Conservation (phyloP, 2,329 filamentous ascomycete species). For the Calonectria pseudoturangicola region DNA sequence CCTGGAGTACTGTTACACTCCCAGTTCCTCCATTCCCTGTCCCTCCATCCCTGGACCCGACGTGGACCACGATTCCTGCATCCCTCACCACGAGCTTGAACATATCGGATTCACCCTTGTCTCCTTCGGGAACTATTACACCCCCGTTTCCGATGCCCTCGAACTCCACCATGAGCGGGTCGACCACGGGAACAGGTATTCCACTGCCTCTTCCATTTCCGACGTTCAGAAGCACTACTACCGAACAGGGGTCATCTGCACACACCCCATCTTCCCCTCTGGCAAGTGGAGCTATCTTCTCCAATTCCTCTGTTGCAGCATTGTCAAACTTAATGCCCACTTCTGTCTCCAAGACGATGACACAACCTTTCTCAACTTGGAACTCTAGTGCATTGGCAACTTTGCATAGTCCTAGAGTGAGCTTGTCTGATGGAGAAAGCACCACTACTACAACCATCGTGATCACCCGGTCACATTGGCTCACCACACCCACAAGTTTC, state of each 20-base stretch:
- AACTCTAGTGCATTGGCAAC: slow-evolving; percentile 43
- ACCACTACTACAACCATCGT: slow-evolving; percentile 37
- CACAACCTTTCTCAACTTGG: slow-evolving; percentile 38
- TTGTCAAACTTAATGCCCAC: slow-evolving; percentile 27
- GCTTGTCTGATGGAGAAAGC: slow-evolving; percentile 37
- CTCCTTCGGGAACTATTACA: slow-evolving; percentile 29
- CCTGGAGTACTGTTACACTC: slow-evolving; percentile 10
- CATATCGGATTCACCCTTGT: slow-evolving; percentile 32
- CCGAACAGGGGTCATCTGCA: slow-evolving; percentile 1
- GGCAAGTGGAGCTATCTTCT: slow-evolving; percentile 27
- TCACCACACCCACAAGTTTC: slow-evolving; percentile 34
- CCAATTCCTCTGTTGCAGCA: slow-evolving; percentile 37
- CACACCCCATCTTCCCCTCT: not conserved
- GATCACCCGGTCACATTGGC: slow-evolving; percentile 36
- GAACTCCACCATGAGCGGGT: slow-evolving; percentile 42
- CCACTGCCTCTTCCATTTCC: slow-evolving; percentile 2
- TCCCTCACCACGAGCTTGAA: slow-evolving; percentile 23
- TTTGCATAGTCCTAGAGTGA: slow-evolving; percentile 12
- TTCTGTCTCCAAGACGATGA: slow-evolving; percentile 33
- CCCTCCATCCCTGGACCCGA: slow-evolving; percentile 4
- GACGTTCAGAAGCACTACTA: slow-evolving; percentile 3
- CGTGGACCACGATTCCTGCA: slow-evolving; percentile 2
- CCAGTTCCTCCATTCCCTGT: slow-evolving; percentile 8
- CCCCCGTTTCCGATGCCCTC: slow-evolving; percentile 42
- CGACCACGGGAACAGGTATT: slow-evolving; percentile 28